Base-by-base conservation (phyloP, 345 rosid species). In the Conringia planisiliqua region DNA sequence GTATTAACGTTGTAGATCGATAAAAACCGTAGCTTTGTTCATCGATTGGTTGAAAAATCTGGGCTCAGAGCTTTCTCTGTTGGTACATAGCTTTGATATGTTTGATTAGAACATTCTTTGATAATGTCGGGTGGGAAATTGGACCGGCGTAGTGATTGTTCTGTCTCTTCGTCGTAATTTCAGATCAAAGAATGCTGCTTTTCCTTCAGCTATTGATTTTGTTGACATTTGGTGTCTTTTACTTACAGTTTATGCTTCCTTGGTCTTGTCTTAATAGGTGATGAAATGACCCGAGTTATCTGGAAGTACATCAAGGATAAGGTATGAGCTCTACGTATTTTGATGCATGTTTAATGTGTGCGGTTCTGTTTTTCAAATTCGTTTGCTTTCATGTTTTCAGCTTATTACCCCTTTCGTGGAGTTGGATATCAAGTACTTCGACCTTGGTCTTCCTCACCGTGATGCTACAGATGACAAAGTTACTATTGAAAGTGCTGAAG, bases 271-370 rank as follows among this genome's bases (percentile, higher is more conserved):
- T 24, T 66, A 24, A 17, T 87, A 95, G 99, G 99, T 65, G 99
- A 95, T 85, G 99, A 95, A 87, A 92, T 95, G 99, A 92, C 99
- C 44, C 77, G 99, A 27, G 83, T 92, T 66, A 83, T 95, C 75
- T 95, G 99, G 99, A 78, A 89, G 79, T 86, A 84, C n/a, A 95
- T 95, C 30, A 95, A 95, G 91, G 96, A 90, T 40, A 92, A 95
- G 99, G 99, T 92, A 46, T 24, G 14, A 50, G 14, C 11, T 7
- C 8, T 29, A 62, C 22, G 10, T 69, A 0, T 24, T 68, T 24
- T 20, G 57, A 17, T 70, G 42, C 2, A 9, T 61, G 16, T 7
- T 24, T 10, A 4, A 18, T n/a, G 3, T 22, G 17, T 61, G 4
- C 4, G 11, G 6, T 52, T 30, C 1, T 6, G 7, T 56, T 32